phyloP scores from a whole-genome alignment of 371 early-diverging fungal genomes.

The Saksenaea oblongispora region DNA sequence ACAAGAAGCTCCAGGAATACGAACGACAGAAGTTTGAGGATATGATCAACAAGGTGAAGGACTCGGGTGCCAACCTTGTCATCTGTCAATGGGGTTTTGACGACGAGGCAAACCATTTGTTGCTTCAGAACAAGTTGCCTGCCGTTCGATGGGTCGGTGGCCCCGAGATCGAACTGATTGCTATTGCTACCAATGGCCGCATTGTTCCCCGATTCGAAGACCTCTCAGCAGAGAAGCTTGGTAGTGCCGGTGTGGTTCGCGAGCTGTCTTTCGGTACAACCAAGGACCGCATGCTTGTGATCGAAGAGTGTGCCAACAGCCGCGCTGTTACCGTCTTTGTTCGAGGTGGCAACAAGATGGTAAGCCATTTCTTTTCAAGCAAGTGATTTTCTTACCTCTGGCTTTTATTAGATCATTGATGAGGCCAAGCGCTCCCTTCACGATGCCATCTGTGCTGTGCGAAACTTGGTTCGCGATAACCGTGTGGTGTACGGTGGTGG shows the following conservation, averaged over 20 bases:
- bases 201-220: constrained; percentile 99
- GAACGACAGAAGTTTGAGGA: constrained; percentile 96
- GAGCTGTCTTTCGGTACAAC: constrained; percentile 98
- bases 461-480: constrained; percentile 97
- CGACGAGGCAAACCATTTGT: constrained; percentile 99
- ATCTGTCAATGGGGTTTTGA: constrained; percentile 99
- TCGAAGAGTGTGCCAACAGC: constrained; percentile 98
- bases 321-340: constrained; percentile 99
- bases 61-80: constrained; percentile 96
- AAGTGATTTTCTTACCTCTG: neutral
- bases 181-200: constrained; percentile 98
- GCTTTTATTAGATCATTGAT: constrained; percentile 87
- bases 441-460: constrained; percentile 99
- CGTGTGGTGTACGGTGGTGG: constrained; percentile 99
- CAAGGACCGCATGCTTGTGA: constrained; percentile 97
- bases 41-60: constrained; percentile 98
- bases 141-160: constrained; percentile 99
- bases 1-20: constrained; percentile 93
- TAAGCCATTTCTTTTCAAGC: constrained; percentile 15
- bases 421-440: constrained; percentile 99
- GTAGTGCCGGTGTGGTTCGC: constrained; percentile 91
- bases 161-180: constrained; percentile 98
- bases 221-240: constrained; percentile 89
- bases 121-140: constrained; percentile 97
- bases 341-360: constrained; percentile 99